These are phyloP conservation scores for Fragaria ananassa DNA, from an alignment of 306 rosid species.

Conservation along the genomic window DNA sequence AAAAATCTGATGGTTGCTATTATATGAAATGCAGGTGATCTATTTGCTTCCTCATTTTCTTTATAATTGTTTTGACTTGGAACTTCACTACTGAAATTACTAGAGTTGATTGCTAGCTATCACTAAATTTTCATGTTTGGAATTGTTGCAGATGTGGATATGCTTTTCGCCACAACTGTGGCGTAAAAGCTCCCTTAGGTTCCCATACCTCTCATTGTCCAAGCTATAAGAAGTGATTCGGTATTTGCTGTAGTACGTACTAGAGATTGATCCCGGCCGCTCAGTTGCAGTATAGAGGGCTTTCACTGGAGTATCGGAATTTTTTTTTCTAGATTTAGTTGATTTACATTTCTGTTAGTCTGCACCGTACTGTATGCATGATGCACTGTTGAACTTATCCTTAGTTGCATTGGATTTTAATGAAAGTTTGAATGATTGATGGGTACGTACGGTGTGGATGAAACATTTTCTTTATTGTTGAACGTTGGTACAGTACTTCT, in stretches of 20 bases:
- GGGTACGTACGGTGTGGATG: neutral
- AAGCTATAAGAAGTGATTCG: neutral
- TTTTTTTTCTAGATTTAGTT: neutral
- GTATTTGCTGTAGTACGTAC: too few species aligned
- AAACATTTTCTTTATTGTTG: too few species aligned
- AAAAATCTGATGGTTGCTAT: slow-evolving; percentile 27
- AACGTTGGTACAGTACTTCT: neutral
- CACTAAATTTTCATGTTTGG: neutral
- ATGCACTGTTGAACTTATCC: too few species aligned
- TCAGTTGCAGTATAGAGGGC: neutral
- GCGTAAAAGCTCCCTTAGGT: neutral
- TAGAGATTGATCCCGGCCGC: neutral
- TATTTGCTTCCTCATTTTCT: neutral
- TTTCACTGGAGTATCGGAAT: neutral
- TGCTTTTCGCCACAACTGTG: slow-evolving; percentile 2
- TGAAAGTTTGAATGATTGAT: neutral
- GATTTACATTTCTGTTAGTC: neutral
- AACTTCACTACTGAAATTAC: neutral
- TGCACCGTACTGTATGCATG: too few species aligned
- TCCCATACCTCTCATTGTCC: neutral
- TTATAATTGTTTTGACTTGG: neutral
- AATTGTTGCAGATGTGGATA: neutral
- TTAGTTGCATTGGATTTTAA: neutral
- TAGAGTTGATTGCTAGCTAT: neutral
- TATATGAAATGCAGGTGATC: slow-evolving; percentile 51